Percentiles rank a stretch among this genome's conserved stretches.
Conservation (phyloP, 31 red algal genomes). For the Asparagopsis taxiformis region DNA sequence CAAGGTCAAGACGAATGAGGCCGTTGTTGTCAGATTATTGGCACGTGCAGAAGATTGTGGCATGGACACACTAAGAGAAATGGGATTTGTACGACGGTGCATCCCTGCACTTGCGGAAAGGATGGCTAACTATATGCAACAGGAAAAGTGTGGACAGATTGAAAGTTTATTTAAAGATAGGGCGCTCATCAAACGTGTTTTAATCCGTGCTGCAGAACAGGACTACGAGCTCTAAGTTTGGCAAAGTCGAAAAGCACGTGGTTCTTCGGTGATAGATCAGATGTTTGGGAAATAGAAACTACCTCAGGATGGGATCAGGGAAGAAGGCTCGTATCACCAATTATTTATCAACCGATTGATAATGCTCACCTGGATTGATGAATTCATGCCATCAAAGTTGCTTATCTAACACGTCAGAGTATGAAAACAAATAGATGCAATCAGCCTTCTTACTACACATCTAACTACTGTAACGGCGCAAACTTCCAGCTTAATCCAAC, state of each 20-base stretch:
- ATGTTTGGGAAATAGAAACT: constrained; percentile 2
- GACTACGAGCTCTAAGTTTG: constrained; percentile 43
- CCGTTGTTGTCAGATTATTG: constrained; percentile 24
- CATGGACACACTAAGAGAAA: constrained; percentile 15
- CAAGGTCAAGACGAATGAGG: constrained; percentile 1
- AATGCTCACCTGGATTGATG: too few species aligned
- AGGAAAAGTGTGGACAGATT: constrained; percentile 10
- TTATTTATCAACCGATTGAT: too few species aligned
- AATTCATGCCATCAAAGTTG: too few species aligned
- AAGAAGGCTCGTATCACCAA: too few species aligned
- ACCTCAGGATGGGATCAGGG: too few species aligned
- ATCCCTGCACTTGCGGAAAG: constrained; percentile 18
- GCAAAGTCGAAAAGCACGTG: constrained; percentile 7
- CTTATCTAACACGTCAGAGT: too few species aligned
- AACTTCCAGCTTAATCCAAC: too few species aligned
- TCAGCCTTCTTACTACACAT: too few species aligned
- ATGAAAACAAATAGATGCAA: too few species aligned
- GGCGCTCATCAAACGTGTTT: constrained; percentile 20
- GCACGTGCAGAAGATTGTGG: constrained; percentile 48
- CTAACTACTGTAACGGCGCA: too few species aligned
- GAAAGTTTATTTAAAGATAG: constrained; percentile 19
- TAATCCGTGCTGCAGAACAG: constrained; percentile 31
- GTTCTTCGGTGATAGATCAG: constrained; percentile 22
- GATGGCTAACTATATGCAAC: constrained; percentile 6
- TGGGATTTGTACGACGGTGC: constrained; percentile 24